Conservation (phyloP, 1,139 yeast species). For the Suhomyces terraborum region DNA sequence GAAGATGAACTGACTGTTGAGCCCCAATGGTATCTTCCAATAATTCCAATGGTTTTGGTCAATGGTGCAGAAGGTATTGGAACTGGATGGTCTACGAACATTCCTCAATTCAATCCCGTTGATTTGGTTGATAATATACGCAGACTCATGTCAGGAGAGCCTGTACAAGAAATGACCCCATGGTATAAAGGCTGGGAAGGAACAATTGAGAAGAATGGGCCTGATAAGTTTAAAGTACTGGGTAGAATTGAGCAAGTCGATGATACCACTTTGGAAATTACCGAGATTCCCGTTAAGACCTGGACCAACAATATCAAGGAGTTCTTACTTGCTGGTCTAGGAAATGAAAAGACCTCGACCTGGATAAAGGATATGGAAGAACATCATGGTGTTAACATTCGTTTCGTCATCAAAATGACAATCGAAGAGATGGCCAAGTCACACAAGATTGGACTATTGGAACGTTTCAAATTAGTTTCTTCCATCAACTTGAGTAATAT, state of each 20-base stretch:
- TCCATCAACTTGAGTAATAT: slow-evolving; percentile 76
- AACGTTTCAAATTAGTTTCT: slow-evolving; percentile 76
- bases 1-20: slow-evolving; percentile 95
- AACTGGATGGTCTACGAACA: slow-evolving; percentile 96
- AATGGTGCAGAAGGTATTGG: slow-evolving; percentile 99
- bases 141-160: slow-evolving; percentile 73
- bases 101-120: slow-evolving; percentile 86
- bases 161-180: slow-evolving; percentile 74
- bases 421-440: slow-evolving; percentile 85
- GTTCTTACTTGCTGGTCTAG: slow-evolving; percentile 73
- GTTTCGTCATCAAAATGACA: slow-evolving; percentile 73
- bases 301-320: slow-evolving; percentile 95
- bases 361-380: slow-evolving; percentile 97
- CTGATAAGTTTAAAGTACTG: slow-evolving; percentile 69
- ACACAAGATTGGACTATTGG: slow-evolving; percentile 70
- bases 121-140: slow-evolving; percentile 79
- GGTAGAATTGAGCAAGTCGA: slow-evolving; percentile 85
- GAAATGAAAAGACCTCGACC: slow-evolving; percentile 66
- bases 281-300: slow-evolving; percentile 88
- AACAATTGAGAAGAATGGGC: slow-evolving; percentile 59
- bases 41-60: slow-evolving; percentile 87
- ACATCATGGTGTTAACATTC: slow-evolving; percentile 81
- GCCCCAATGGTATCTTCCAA: slow-evolving; percentile 94
- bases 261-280: slow-evolving; percentile 78
- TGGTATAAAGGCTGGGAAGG: slow-evolving; percentile 99